These are phyloP conservation scores for Coniochaeta sp. DNA, from an alignment of 2,329 filamentous ascomycete genomes.

Conservation along the genomic window DNA sequence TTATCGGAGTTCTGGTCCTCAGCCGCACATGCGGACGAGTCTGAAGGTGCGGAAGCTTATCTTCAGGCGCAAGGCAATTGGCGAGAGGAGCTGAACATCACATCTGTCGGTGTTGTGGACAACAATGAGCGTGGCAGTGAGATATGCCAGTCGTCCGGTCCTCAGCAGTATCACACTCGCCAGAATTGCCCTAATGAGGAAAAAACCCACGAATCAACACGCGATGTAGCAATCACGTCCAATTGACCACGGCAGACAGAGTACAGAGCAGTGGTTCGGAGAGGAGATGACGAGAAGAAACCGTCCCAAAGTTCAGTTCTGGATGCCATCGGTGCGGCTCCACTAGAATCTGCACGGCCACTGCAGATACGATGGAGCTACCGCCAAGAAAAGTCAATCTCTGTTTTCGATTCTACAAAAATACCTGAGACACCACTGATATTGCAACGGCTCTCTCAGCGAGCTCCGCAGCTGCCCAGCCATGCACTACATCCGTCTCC, in stretches of 20 bases:
- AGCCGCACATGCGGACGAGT: not conserved
- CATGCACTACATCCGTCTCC: slow-evolving; percentile 53
- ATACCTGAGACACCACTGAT: no score
- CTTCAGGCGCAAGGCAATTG: not conserved
- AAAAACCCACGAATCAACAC: no score
- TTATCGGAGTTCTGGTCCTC: not conserved
- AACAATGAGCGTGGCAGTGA: no score
- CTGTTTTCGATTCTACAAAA: not conserved
- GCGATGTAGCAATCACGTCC: no score
- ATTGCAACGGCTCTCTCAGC: not conserved
- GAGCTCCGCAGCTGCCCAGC: not conserved
- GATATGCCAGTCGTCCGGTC: no score
- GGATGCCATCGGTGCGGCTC: not conserved
- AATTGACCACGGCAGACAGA: no score
- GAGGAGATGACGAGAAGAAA: no score
- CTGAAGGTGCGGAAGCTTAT: not conserved
- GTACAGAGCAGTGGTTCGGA: no score
- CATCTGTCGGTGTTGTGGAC: no score
- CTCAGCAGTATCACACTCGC: no score
- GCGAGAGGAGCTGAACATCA: not conserved
- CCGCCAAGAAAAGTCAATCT: not conserved
- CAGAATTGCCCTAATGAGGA: no score
- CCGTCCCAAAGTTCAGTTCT: not conserved
- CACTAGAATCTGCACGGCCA: not conserved
- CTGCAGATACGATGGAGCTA: not conserved